These are phyloP conservation scores for Sporobolomyces roseus DNA, from an alignment of 768 basidiomycete species.

Conservation along the genomic window DNA sequence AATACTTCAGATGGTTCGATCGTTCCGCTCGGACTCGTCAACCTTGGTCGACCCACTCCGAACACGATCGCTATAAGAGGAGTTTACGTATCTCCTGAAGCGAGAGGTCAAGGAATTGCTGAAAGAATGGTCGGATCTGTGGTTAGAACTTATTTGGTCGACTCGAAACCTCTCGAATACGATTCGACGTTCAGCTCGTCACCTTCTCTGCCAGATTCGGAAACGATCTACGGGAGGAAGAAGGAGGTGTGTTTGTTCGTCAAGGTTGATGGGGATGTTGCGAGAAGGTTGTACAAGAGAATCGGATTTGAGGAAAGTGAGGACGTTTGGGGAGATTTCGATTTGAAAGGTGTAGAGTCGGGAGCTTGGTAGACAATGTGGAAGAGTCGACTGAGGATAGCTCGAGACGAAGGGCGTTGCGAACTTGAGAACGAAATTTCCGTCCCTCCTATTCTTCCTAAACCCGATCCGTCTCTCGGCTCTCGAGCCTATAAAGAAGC, in stretches of 20 bases:
- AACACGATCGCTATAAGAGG: slow-evolving; percentile 21
- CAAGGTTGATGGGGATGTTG: not conserved
- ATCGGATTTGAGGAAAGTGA: slow-evolving; percentile 5
- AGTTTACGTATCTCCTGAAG: not conserved
- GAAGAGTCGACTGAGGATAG: too few relatives aligned
- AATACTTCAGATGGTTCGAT: too few relatives aligned
- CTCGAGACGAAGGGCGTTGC: too few relatives aligned
- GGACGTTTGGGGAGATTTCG: not conserved
- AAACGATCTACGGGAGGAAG: not conserved
- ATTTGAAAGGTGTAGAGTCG: slow-evolving; percentile 14
- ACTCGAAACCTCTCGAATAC: not conserved
- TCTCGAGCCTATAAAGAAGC: too few relatives aligned
- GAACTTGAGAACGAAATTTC: too few relatives aligned
- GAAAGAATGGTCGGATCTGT: slow-evolving; percentile 1
- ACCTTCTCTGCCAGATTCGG: not conserved
- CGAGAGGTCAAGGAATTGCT: slow-evolving; percentile 9
- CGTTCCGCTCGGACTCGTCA: slow-evolving; percentile 18
- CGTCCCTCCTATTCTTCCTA: too few relatives aligned
- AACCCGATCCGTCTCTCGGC: too few relatives aligned
- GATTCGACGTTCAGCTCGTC: not conserved
- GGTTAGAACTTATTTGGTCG: slow-evolving; percentile 13
- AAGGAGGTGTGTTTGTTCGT: slow-evolving; percentile 34
- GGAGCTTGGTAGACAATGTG: slow-evolving; percentile 7
- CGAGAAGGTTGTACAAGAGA: slow-evolving; percentile 8
- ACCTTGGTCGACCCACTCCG: slow-evolving; percentile 17